Conservation (phyloP, 176 grass and related monocot species). For the Tillandsia fasciculata region DNA sequence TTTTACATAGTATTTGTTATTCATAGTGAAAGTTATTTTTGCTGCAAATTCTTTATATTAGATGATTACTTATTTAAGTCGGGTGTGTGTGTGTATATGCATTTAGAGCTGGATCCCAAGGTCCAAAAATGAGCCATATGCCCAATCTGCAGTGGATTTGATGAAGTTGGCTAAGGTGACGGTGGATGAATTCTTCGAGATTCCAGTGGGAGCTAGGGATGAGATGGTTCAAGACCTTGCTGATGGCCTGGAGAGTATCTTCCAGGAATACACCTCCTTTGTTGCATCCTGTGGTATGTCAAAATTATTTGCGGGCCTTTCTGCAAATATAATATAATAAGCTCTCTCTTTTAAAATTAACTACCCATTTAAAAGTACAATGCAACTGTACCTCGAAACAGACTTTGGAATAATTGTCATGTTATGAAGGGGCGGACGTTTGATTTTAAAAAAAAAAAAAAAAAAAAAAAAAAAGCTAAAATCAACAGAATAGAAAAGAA, state of each 20-base stretch:
- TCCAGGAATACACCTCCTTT: conserved; percentile 70
- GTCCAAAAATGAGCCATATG: conserved; percentile 65
- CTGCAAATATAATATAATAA: background rate
- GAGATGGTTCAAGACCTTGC: conserved; percentile 70
- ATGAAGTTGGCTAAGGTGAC: conserved; percentile 60
- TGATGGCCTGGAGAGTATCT: conserved; percentile 48
- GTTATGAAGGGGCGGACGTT: too few relatives aligned
- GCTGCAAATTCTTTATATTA: background rate
- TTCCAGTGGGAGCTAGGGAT: conserved; percentile 59
- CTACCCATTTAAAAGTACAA: background rate
- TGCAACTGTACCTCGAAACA: background rate
- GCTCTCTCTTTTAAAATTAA: background rate
- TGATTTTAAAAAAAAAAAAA: too few relatives aligned
- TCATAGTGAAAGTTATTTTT: background rate
- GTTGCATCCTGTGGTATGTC: conserved; percentile 78
- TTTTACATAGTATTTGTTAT: too few relatives aligned
- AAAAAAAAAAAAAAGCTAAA: too few relatives aligned
- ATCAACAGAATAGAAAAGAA: too few relatives aligned
- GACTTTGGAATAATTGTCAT: too few relatives aligned
- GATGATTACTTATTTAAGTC: background rate
- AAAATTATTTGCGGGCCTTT: background rate
- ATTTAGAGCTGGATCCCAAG: conserved; percentile 82
- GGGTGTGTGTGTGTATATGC: too few relatives aligned
- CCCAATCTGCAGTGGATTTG: conserved; percentile 59
- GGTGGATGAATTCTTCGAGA: conserved; percentile 75